Base-by-base conservation (phyloP, 1,284 basidiomycete genomes). In the Pascua guehoae region DNA sequence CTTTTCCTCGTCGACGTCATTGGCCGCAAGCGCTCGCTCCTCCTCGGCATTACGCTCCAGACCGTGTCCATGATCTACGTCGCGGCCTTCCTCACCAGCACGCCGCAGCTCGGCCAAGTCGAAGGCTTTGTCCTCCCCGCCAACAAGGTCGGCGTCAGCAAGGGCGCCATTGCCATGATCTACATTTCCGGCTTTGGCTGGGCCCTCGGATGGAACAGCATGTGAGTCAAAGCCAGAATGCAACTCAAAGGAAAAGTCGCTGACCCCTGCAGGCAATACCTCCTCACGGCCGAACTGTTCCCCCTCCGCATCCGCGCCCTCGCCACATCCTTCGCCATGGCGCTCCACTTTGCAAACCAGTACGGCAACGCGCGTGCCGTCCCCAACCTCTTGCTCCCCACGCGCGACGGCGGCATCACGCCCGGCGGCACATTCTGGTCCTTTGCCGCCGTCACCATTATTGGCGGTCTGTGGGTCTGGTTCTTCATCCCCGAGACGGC, bases 401-500 rank as follows among this genome's bases (percentile, higher is more conserved):
- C 43, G 7, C 10, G 5, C 36, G 17, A 44, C 16, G 45, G 47
- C 37, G 55, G 55, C 12, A 57, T 57, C 50, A 57, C 55, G 15
- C 55, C 55, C 8, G 50, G 45, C 45, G 69, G 69, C 14, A 61
- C 67, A 1, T 69, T 68, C 49, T 49, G 65, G 54, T 71, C 68
- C 54, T 68, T 68, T 49, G 66, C 54, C 5, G 50, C 42, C 18
- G 61, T 66, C 17, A 54, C 66, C 38, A 39, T 60, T 45, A 45
- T 67, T 15, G 60, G 61, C 2, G 55, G 57, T 32, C 7, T 61
- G 14, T 68, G 57, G 56, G 52, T 61, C 12, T 70, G 51, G 49
- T 66, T 67, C 62, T 56, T 66, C 50, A 57, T 63, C 49, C 62
- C 69, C 41, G 68, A 70, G 55, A 67, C 68, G 14, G 68, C 58